Evolutionary conservation across 805 yeast species (phyloP).

Genomic region (Lipomyces anomalus): DNA sequence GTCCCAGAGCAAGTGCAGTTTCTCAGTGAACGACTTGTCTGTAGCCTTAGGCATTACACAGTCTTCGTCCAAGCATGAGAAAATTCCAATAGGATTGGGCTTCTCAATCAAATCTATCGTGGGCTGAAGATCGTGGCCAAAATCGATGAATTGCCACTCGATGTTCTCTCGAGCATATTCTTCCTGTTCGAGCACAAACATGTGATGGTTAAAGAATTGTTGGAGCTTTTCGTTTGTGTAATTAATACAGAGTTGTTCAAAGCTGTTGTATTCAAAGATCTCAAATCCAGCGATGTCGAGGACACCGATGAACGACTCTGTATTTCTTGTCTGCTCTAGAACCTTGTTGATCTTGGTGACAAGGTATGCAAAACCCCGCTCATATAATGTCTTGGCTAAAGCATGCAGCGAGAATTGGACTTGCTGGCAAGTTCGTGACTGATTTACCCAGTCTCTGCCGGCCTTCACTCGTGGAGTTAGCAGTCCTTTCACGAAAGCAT

Average conservation of each 20-base stretch:
- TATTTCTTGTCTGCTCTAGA: slow-evolving; percentile 43
- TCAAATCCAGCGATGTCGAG: slow-evolving; percentile 97
- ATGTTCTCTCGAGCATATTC: slow-evolving; percentile 92
- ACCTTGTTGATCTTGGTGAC: slow-evolving; percentile 70
- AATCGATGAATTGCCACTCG: slow-evolving; percentile 89
- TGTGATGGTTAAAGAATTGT: slow-evolving; percentile 93
- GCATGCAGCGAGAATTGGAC: slow-evolving; percentile 81
- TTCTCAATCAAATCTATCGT: slow-evolving; percentile 89
- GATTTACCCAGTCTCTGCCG: slow-evolving; percentile 79
- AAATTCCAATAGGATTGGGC: slow-evolving; percentile 66
- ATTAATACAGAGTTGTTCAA: slow-evolving; percentile 95
- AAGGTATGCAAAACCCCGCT: slow-evolving; percentile 69
- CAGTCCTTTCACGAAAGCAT: slow-evolving; percentile 52
- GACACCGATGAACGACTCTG: slow-evolving; percentile 63
- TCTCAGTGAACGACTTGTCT: slow-evolving; percentile 76
- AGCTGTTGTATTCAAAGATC: slow-evolving; percentile 89
- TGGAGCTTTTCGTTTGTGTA: slow-evolving; percentile 89
- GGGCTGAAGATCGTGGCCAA: slow-evolving; percentile 90
- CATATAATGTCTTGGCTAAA: slow-evolving; percentile 79
- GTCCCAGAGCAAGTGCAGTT: slow-evolving; percentile 62
- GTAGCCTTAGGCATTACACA: slow-evolving; percentile 89
- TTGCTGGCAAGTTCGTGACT: slow-evolving; percentile 71
- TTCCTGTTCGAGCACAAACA: slow-evolving; percentile 94
- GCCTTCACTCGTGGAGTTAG: slow-evolving; percentile 82
- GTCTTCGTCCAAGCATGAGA: slow-evolving; percentile 87